Evolutionary conservation across 2,329 filamentous ascomycete genomes (phyloP).

Genomic region (Blumeria hordei): DNA sequence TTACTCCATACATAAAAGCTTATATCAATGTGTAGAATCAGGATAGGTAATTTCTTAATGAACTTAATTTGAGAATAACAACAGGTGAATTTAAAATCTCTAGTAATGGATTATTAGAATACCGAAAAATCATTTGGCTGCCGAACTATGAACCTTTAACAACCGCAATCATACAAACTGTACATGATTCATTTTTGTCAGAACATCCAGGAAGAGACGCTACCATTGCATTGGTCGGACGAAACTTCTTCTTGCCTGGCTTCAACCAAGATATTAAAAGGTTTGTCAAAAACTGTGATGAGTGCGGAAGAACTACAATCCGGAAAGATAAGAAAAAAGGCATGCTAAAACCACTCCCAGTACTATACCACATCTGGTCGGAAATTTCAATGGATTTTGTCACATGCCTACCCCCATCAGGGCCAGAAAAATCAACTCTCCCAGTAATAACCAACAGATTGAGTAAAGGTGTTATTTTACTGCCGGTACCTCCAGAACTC

Average conservation of each 20-base stretch:
- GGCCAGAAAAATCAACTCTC: no score
- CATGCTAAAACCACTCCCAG: conserved; percentile 3
- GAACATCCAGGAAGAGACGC: neutral
- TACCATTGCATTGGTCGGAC: neutral
- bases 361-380: no score
- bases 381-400: no score
- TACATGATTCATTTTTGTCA: no score
- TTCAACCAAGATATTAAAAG: no score
- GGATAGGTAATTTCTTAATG: neutral
- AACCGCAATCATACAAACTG: neutral
- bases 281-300: no score
- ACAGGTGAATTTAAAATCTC: neutral
- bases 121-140: neutral
- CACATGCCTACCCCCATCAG: no score
- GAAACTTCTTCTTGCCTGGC: neutral
- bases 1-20: neutral
- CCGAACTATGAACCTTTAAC: neutral
- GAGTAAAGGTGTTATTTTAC: no score
- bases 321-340: conserved; percentile 1
- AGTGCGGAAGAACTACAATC: neutral
- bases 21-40: neutral
- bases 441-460: no score
- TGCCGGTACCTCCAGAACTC: no score
- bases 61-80: neutral
- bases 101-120: neutral